Base-by-base conservation (phyloP, 2,329 filamentous ascomycete genomes). In the Macrophomina pseudophaseolina region DNA sequence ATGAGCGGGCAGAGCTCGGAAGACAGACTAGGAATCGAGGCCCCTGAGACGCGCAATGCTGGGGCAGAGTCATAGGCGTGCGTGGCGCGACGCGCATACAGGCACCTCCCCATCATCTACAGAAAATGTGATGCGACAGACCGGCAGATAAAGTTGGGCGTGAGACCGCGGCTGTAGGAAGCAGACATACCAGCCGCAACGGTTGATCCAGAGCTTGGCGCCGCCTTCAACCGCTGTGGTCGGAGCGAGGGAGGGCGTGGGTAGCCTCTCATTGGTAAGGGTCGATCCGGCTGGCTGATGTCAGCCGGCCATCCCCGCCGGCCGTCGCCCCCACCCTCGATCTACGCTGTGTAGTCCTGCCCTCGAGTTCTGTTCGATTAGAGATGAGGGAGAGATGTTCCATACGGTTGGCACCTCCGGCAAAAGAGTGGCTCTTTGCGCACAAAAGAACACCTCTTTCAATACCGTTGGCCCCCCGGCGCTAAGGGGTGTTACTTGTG, bases 121-220 rank as follows among this genome's bases (percentile, higher is more conserved):
- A n/a, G 30, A 8, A 28, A 53, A n/a, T 28, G 28, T 6, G 30
- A 5, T 35, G 49, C 42, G 42, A 44, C 8, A 16, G 28, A 32
- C 8, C 0, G 7, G 32, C 8, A 51, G 9, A 16, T 28, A 11
- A n/a, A n/a, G 5, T 6, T 16, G 11, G 14, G 30, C 30, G 28
- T 53, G 49, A 53, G 49, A 53, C 49, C 11, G 49, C 49, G 30
- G 49, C 8, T 33, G 49, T 53, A 16, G 33, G 49, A 53, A n/a
- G 49, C 42, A 44, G 23, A 7, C 35, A 7, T 38, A 30, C 23
- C 1, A 5, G n/a, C 44, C 44, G 12, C 30, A 12, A 30, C 49
- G 16, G 49, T 33, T 30, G 49, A 53, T 53, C 49, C 16, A 7
- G 28, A 16, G 49, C 49, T 53, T 53, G 30, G 49, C 49, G 11